A percentile compares a stretch with the other conserved stretches of the same genome.
These are phyloP conservation scores for Amaranthus cruentus DNA, from an alignment of 148 eudicot species.

Conservation along the genomic window DNA sequence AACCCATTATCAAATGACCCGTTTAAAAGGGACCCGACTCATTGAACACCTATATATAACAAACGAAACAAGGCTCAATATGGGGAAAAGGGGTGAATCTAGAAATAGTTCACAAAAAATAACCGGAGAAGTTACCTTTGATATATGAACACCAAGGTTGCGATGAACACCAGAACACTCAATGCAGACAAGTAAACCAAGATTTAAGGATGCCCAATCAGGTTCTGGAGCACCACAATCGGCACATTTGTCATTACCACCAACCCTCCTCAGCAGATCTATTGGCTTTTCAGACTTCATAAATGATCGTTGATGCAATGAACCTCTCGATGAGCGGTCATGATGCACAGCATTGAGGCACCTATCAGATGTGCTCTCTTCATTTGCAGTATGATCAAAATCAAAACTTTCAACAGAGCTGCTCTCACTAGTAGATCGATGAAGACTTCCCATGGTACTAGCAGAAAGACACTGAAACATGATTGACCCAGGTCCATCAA, in stretches of 20 bases:
- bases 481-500: slow-evolving; percentile 18
- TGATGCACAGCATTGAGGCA: slow-evolving; percentile 49
- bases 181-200: slow-evolving; percentile 95
- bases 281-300: slow-evolving; percentile 76
- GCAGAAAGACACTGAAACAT: slow-evolving; percentile 63
- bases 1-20: too few relatives aligned
- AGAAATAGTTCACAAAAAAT: background rate
- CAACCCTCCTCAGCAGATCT: slow-evolving; percentile 68
- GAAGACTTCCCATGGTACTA: slow-evolving; percentile 84
- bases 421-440: slow-evolving; percentile 92
- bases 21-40: too few relatives aligned
- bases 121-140: slow-evolving; percentile 53
- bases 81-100: background rate
- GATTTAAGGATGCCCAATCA: slow-evolving; percentile 98
- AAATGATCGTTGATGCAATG: slow-evolving; percentile 60
- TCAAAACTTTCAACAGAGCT: slow-evolving; percentile 95
- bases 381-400: slow-evolving; percentile 65
- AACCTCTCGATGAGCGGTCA: slow-evolving; percentile 58
- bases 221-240: slow-evolving; percentile 99
- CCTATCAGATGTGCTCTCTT: slow-evolving; percentile 74
- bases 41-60: too few relatives aligned
- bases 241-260: slow-evolving; percentile 91
- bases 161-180: slow-evolving; percentile 99
- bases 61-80: too few relatives aligned
- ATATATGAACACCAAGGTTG: slow-evolving; percentile 98